Evolutionary conservation across 2,329 filamentous ascomycete species (phyloP), one percentile per base, ranked within the genome.

Genomic region (Camillea tinctor): DNA sequence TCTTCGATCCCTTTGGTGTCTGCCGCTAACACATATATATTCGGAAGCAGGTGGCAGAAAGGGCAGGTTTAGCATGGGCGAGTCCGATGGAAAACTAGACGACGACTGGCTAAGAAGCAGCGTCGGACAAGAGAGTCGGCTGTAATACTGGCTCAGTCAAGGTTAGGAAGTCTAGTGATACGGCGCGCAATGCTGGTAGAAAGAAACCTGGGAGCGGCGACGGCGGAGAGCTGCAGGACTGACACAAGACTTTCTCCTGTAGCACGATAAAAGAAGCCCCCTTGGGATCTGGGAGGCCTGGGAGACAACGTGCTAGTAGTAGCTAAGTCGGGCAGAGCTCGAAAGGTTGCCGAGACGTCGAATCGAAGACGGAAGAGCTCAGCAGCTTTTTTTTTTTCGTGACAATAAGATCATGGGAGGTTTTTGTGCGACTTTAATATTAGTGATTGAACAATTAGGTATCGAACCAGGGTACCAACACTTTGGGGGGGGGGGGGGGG

Each of bases 81-180:
- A 64, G 60, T 57, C 65, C 64, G 64, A 51, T 63, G 64, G n/a
- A 63, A 62, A 59, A 55, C 55, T 63, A 61, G 63, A 67, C 59
- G 66, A 66, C 66, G 64, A 67, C 55, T 67, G 71, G 66, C 71
- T 72, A 70, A 75, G 69, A 72, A 71, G 70, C 76, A 73, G 64
- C 66, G 80, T 82, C 72, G 75, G 78, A 83, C 81, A 77, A 78
- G 78, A 79, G 79, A 77, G 76, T 79, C 78, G 77, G 79, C 75
- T 72, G 80, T 80, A 76, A 79, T 79, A 82, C 79, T 78, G 70
- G 74, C 71, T 77, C 71, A 77, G 75, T 75, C 75, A 74, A 76
- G 73, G 74, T 76, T 76, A 65, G 74, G 73, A 73, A 72, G 71
- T 73, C 72, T 72, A 74, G 80, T 82, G 71, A 76, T 77, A 83